Base-by-base conservation (phyloP, 345 rosid species). In the Citrus maxima region DNA sequence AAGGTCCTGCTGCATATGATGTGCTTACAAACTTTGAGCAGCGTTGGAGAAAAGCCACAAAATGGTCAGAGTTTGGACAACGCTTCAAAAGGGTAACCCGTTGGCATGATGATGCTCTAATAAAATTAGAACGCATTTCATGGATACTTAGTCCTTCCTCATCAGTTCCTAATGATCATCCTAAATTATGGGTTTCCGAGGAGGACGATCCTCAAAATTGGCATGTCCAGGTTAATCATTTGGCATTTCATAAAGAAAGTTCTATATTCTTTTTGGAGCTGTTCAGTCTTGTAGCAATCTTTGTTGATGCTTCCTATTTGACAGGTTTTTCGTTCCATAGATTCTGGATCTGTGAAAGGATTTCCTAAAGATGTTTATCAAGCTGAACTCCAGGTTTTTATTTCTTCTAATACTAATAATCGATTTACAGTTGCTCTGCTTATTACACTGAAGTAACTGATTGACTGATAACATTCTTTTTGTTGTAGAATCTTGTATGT, bases 1-100 rank as follows among this genome's bases (percentile, higher is more conserved):
- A 94, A 83, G 98, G 98, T 12, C 97, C 98, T n/a, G 96, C 98
- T 74, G 97, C 98, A 49, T 94, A 92, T 75, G 98, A 94, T 56
- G 86, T 94, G 68, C 97, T 92, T 32, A 85, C 82, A 60, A 94
- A 94, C 82, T 94, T 94, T 73, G 98, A 94, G 86, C 96, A 94
- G 85, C 92, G 98, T 35, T 94, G 98, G 98, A 90, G 73, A 79
- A 94, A 93, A 80, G 98, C 97, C 25, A 80, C 95, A 40, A 93
- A 40, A 80, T 89, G 94, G 94, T 85, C 90, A 4, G 93, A 89
- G 81, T 73, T 93, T 78, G 91, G 93, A 72, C 85, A 70, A 22
- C 84, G 87, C 49, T 86, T 93, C 60, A 91, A 89, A 81, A 90
- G 85, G 75, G 93, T 88, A 49, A 82, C 89, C 24, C 90, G 64